Evolutionary conservation across 2,329 filamentous ascomycete species (phyloP).

Genomic region (Hypoxylon sp.): DNA sequence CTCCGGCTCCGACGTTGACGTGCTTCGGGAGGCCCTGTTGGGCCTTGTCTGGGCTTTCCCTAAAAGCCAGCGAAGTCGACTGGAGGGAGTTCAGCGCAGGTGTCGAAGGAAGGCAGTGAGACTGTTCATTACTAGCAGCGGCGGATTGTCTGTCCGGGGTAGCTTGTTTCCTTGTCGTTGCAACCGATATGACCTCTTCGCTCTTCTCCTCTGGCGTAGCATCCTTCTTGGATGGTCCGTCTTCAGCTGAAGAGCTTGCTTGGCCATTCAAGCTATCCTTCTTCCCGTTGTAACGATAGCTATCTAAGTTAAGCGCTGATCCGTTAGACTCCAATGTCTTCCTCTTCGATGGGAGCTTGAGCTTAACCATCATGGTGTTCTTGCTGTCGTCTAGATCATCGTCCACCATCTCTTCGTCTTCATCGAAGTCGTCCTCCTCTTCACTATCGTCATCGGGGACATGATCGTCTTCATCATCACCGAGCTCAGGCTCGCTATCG

Average conservation of each 20-base stretch:
- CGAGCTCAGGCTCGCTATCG: conserved; percentile 81
- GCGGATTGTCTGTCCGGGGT: conserved; percentile 46
- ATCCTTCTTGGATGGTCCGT: conserved; percentile 34
- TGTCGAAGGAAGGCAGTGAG: conserved; percentile 49
- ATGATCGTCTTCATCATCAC: conserved; percentile 79
- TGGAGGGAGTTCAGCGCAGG: conserved; percentile 53
- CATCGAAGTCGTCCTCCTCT: conserved; percentile 71
- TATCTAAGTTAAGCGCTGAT: conserved; percentile 53
- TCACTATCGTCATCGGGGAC: conserved; percentile 72
- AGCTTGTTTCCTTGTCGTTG: conserved; percentile 50
- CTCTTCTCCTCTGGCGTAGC: conserved; percentile 45
- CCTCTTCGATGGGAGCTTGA: conserved; percentile 65
- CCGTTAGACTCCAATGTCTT: conserved; percentile 58
- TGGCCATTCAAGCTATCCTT: conserved; percentile 43
- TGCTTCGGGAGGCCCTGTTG: conserved; percentile 54
- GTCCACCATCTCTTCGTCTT: conserved; percentile 69
- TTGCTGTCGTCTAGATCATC: conserved; percentile 65
- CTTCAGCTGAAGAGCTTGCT: conserved; percentile 32
- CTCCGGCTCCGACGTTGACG: conserved; percentile 53
- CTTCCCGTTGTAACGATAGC: conserved; percentile 52
- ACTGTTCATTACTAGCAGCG: conserved; percentile 16
- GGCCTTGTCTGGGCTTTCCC: conserved; percentile 73
- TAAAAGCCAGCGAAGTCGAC: conserved; percentile 69
- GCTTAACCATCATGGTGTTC: conserved; percentile 79
- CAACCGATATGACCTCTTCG: conserved; percentile 53